A percentile compares a stretch with the other conserved stretches of the same genome.
phyloP scores from a whole-genome alignment of 495 filamentous ascomycete genomes.

The Penicillium pulvis region DNA sequence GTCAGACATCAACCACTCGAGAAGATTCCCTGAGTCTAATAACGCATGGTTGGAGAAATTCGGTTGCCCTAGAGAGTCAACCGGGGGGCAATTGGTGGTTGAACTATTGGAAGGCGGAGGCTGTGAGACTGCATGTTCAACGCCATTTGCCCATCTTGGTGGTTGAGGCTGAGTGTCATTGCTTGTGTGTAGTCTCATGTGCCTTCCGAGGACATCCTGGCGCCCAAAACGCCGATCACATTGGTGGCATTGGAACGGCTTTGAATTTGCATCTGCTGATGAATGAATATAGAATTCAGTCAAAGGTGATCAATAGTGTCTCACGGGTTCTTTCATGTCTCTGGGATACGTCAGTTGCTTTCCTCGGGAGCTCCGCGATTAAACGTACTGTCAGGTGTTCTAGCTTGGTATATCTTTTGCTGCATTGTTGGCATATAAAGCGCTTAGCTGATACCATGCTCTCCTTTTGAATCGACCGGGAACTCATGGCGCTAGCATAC shows the following conservation, averaged over 20 bases:
- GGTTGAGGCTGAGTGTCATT: not conserved
- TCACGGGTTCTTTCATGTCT: conserved; percentile 22
- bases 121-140: not conserved
- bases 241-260: conserved; percentile 20
- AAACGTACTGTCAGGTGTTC: conserved; percentile 23
- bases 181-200: conserved; percentile 7
- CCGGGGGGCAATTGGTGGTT: not conserved
- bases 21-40: conserved; percentile 11
- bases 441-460: not conserved
- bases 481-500: not conserved
- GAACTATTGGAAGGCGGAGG: not conserved
- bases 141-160: not conserved
- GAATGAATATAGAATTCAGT: not conserved
- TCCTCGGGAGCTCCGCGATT: too few species aligned
- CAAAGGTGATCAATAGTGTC: not conserved
- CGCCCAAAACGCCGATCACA: conserved; percentile 22
- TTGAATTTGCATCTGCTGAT: conserved; percentile 20
- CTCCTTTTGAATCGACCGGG: not conserved
- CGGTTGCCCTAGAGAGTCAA: not conserved
- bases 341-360: conserved; percentile 9
- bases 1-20: conserved; percentile 24
- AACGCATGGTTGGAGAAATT: not conserved
- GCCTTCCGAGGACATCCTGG: conserved; percentile 21
- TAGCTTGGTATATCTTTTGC: conserved; percentile 20
- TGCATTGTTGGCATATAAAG: conserved; percentile 9